A percentile compares a stretch with the other conserved stretches of the same genome.
Conservation (phyloP, 768 basidiomycete genomes). For the Phylloporus rhodoxanthus region DNA sequence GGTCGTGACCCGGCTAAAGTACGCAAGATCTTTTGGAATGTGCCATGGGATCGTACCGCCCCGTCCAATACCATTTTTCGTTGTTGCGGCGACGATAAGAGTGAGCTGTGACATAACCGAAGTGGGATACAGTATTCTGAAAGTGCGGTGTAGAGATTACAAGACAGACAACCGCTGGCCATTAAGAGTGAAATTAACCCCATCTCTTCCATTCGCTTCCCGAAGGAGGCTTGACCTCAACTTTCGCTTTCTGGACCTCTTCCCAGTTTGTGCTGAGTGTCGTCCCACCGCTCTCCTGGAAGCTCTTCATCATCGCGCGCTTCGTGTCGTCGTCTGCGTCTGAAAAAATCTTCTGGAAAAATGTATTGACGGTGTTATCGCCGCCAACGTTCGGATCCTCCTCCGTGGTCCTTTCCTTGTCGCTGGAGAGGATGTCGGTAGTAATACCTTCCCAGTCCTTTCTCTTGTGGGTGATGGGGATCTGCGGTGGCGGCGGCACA, state of each 20-base stretch:
- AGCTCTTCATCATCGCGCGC: conserved; percentile 98
- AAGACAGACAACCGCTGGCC: neutral
- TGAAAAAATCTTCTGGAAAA: conserved; percentile 88
- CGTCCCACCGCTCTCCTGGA: conserved; percentile 90
- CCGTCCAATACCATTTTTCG: conserved; percentile 80
- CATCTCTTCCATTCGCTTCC: conserved; percentile 85
- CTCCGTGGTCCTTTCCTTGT: conserved; percentile 62
- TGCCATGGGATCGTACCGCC: conserved; percentile 80
- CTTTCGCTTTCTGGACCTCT: conserved; percentile 65
- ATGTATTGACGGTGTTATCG: conserved; percentile 76
- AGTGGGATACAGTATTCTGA: neutral
- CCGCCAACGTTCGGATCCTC: conserved; percentile 90
- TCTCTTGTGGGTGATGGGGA: conserved; percentile 35
- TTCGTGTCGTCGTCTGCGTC: conserved; percentile 90
- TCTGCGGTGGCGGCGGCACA: conserved; percentile 30
- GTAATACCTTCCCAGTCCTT: conserved; percentile 94
- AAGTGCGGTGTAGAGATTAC: neutral
- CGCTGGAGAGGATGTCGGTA: conserved; percentile 53
- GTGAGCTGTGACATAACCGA: conserved; percentile 62
- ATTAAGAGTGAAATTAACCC: conserved; percentile 32
- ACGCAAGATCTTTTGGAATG: conserved; percentile 82
- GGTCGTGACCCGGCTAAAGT: conserved; percentile 80
- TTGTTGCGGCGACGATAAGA: conserved; percentile 90
- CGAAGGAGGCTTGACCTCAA: conserved; percentile 76
- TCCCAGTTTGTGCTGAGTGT: conserved; percentile 95